These are phyloP conservation scores for Neurospora cerealis DNA, from an alignment of 495 filamentous ascomycete genomes.

Conservation along the genomic window DNA sequence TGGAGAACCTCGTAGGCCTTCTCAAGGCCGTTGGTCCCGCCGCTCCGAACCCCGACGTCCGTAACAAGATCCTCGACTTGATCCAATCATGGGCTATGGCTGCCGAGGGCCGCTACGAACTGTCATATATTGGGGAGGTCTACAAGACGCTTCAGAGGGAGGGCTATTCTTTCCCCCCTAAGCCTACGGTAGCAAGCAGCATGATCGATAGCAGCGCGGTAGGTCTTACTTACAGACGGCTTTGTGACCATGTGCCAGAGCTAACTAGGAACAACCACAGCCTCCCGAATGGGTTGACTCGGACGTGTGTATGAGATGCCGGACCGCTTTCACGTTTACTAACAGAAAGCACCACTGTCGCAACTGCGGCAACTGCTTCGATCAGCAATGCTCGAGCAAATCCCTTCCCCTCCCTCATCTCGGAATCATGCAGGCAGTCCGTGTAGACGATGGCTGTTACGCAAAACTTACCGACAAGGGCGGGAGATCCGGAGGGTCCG, in stretches of 20 bases:
- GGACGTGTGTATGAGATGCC: constrained; percentile 96
- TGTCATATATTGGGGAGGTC: constrained; percentile 78
- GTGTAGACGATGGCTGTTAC: constrained; percentile 96
- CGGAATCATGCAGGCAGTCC: constrained; percentile 80
- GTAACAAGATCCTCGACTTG: constrained; percentile 80
- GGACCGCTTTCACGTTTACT: constrained; percentile 90
- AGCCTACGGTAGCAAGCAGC: constrained; percentile 74
- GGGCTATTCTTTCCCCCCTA: constrained; percentile 82
- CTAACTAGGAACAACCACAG: constrained; percentile 18
- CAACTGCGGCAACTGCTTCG: constrained; percentile 96
- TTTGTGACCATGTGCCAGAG: background rate
- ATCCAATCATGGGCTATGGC: constrained; percentile 91
- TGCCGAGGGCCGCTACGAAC: constrained; percentile 72
- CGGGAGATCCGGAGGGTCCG: constrained; percentile 23
- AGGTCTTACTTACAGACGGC: constrained; percentile 29
- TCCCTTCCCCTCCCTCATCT: constrained; percentile 80
- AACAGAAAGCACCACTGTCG: constrained; percentile 97
- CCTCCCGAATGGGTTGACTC: constrained; percentile 97
- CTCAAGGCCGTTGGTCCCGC: constrained; percentile 68
- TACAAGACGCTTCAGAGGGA: constrained; percentile 74
- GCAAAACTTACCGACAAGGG: constrained; percentile 75
- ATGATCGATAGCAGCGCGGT: constrained; percentile 97
- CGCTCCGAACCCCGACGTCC: constrained; percentile 74
- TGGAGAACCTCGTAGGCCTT: constrained; percentile 90
- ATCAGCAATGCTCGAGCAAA: constrained; percentile 86